Evolutionary conservation across 2,329 filamentous ascomycete species (phyloP).

Genomic region (Claviceps paspali): DNA sequence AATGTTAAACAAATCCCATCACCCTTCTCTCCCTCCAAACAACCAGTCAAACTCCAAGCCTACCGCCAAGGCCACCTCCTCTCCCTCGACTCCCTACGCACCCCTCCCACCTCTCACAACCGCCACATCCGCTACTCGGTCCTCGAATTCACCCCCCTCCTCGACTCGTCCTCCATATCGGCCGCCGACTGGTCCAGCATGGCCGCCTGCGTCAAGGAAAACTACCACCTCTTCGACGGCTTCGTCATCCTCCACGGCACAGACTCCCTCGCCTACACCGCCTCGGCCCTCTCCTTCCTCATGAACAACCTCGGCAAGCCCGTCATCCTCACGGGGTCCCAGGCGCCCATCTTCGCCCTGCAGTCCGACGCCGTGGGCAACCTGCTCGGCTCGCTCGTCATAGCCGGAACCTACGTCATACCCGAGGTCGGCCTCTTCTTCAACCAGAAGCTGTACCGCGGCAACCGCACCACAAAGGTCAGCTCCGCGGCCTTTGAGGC

Average conservation of each 20-base stretch:
- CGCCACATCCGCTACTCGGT: constrained; percentile 72
- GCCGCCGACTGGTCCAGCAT: constrained; percentile 77
- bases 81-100: constrained; percentile 54
- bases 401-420: constrained; percentile 83
- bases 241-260: constrained; percentile 88
- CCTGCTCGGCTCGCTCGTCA: constrained; percentile 71
- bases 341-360: constrained; percentile 76
- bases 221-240: constrained; percentile 79
- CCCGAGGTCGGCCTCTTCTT: constrained; percentile 92
- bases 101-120: constrained; percentile 65
- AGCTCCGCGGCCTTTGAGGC: constrained; percentile 76
- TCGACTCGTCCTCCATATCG: constrained; percentile 84
- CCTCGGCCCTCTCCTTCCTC: constrained; percentile 87
- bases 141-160: constrained; percentile 67
- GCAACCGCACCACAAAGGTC: constrained; percentile 77
- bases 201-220: constrained; percentile 60
- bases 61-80: constrained; percentile 32
- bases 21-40: neutral
- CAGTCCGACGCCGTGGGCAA: constrained; percentile 90
- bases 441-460: constrained; percentile 77
- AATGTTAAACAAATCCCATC: neutral
- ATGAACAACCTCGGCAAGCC: constrained; percentile 81
- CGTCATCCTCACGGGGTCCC: constrained; percentile 69
- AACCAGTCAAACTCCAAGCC: constrained; percentile 32
- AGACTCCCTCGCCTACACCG: constrained; percentile 78